Percentiles rank a stretch among this genome's conserved stretches.
phyloP scores from a whole-genome alignment of 2,329 filamentous ascomycete species.

The Colletotrichum viniferum region DNA sequence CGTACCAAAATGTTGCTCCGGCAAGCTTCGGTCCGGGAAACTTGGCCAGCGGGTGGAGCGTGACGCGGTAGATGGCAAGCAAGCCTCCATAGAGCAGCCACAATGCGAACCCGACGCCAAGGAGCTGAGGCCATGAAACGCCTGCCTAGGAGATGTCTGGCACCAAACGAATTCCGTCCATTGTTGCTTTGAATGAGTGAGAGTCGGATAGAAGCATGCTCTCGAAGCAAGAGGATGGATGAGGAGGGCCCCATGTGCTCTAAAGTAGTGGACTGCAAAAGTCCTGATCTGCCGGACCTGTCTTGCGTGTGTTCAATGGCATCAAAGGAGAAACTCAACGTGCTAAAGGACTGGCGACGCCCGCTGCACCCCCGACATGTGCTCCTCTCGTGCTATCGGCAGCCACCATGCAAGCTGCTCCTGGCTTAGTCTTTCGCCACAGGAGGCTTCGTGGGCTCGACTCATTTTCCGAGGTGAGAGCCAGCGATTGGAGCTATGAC shows the following conservation, averaged over 20 bases:
- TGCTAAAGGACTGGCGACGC: background rate
- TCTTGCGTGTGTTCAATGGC: background rate
- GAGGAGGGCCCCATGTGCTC: background rate
- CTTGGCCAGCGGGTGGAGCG: conserved; percentile 21
- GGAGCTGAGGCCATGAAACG: background rate
- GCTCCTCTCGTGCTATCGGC: background rate
- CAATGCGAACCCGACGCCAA: background rate
- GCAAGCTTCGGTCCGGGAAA: conserved; percentile 29
- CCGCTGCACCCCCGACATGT: background rate
- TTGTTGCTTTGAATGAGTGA: background rate
- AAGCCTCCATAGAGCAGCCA: background rate
- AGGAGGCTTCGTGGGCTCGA: background rate
- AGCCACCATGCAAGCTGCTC: background rate
- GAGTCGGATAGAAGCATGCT: no score
- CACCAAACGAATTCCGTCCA: background rate
- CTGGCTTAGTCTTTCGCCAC: background rate
- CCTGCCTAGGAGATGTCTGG: background rate
- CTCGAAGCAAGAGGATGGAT: background rate
- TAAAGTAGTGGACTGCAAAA: background rate
- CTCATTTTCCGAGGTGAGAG: background rate
- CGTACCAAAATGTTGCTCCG: conserved; percentile 8
- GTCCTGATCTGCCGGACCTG: background rate
- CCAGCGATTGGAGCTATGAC: fast-evolving
- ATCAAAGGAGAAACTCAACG: background rate
- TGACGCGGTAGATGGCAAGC: conserved; percentile 17